Conservation (phyloP, 1,284 basidiomycete genomes). For the Sanghuangporus weigelae region DNA sequence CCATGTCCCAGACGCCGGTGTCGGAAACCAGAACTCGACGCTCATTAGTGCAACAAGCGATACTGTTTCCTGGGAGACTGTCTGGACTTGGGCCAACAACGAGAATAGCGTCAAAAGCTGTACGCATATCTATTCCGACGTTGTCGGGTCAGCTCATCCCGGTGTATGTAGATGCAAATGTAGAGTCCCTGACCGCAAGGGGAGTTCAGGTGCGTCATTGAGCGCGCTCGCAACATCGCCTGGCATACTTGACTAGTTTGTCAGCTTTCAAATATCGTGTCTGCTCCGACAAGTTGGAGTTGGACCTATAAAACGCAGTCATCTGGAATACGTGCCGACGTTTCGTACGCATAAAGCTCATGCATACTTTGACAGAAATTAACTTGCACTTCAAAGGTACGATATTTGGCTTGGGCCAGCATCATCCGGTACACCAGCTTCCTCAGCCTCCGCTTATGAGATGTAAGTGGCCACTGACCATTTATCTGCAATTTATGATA, state of each 20-base stretch:
- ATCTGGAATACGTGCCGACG: conserved; percentile 46
- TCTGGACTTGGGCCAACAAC: conserved; percentile 49
- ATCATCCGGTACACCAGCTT: conserved; percentile 40
- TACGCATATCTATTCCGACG: conserved; percentile 24
- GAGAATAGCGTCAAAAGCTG: conserved; percentile 54
- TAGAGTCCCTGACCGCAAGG: conserved; percentile 38
- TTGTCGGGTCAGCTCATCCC: neutral
- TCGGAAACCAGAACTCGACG: conserved; percentile 42
- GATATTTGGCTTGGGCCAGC: conserved; percentile 51
- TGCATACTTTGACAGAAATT: neutral
- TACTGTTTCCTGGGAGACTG: conserved; percentile 48
- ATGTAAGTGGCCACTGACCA: conserved; percentile 33
- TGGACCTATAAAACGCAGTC: conserved; percentile 46
- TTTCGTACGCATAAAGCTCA: conserved; percentile 34
- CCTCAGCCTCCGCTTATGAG: conserved; percentile 45
- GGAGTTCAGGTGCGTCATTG: conserved; percentile 37
- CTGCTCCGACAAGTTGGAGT: conserved; percentile 45
- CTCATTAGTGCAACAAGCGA: conserved; percentile 37
- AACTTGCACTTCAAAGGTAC: conserved; percentile 31
- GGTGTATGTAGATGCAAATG: conserved; percentile 36
- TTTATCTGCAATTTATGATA: neutral
- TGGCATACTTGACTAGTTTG: neutral
- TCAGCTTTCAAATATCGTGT: conserved; percentile 36
- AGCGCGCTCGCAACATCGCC: neutral
- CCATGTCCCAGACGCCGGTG: conserved; percentile 32